A percentile compares a stretch with the other conserved stretches of the same genome.
These are phyloP conservation scores for Tolypocladium sp. DNA, from an alignment of 2,329 filamentous ascomycete species.

Conservation along the genomic window DNA sequence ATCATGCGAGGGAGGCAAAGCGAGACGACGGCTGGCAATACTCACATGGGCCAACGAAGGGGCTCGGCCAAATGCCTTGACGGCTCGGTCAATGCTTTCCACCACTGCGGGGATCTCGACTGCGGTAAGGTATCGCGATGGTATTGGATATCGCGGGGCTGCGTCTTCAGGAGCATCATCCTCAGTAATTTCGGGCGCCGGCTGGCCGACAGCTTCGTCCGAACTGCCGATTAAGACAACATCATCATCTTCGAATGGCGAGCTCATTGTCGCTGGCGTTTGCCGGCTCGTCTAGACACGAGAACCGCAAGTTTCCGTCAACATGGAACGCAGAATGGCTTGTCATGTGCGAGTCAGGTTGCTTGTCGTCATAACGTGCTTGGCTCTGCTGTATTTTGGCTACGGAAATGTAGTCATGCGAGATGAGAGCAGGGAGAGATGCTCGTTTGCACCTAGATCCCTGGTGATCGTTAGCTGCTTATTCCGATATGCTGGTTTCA, in stretches of 20 bases:
- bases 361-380: background rate
- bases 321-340: background rate
- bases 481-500: background rate
- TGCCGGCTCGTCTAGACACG: background rate
- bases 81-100: constrained; percentile 31
- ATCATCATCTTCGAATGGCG: background rate
- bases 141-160: constrained; percentile 25
- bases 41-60: constrained; percentile 29
- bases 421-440: background rate
- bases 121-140: constrained; percentile 24
- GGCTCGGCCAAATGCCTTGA: constrained; percentile 31
- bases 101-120: constrained; percentile 35
- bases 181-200: background rate
- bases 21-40: background rate
- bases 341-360: background rate
- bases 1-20: background rate
- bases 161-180: constrained; percentile 6
- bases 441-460: background rate
- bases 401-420: background rate
- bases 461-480: background rate
- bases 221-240: background rate
- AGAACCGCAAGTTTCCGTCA: background rate
- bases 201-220: background rate
- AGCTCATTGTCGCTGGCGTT: background rate
- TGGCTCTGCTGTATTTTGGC: background rate